Conservation (phyloP, 345 rosid species). For the Laguncularia racemosa region DNA sequence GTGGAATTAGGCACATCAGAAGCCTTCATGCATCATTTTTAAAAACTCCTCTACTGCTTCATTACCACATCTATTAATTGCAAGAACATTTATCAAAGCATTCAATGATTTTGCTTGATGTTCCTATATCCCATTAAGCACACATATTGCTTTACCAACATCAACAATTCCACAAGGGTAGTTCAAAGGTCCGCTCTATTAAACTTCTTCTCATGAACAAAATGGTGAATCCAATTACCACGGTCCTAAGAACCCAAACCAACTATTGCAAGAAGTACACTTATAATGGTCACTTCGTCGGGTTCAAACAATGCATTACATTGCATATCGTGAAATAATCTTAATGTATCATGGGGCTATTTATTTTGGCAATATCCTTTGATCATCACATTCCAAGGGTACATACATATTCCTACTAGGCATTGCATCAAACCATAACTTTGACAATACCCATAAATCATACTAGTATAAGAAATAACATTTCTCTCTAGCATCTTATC, state of each 20-base stretch:
- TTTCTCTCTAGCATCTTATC: conserved; percentile 42
- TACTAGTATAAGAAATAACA: conserved; percentile 66
- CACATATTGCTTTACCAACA: conserved; percentile 73
- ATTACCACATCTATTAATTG: conserved; percentile 54
- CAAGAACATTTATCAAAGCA: conserved; percentile 62
- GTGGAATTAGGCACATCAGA: no score
- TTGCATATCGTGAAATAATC: conserved; percentile 58
- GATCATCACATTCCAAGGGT: conserved; percentile 85
- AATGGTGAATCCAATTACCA: conserved; percentile 57
- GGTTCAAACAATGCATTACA: conserved; percentile 41
- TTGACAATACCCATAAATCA: conserved; percentile 65
- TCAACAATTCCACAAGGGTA: no score
- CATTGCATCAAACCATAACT: conserved; percentile 62
- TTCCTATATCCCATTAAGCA: conserved; percentile 37
- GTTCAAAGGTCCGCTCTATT: conserved; percentile 32
- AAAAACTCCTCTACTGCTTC: conserved; percentile 47
- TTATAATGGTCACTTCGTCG: conserved; percentile 54
- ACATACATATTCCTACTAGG: conserved; percentile 48
- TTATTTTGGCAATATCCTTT: conserved; percentile 65
- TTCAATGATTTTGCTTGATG: conserved; percentile 64
- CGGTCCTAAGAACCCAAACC: conserved; percentile 59
- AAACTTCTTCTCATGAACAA: conserved; percentile 40
- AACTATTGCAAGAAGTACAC: conserved; percentile 70
- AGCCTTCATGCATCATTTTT: conserved; percentile 40
- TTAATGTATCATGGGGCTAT: conserved; percentile 59